Base-by-base conservation (phyloP, 1,284 basidiomycete genomes). In the Cystobasidium pallidum region DNA sequence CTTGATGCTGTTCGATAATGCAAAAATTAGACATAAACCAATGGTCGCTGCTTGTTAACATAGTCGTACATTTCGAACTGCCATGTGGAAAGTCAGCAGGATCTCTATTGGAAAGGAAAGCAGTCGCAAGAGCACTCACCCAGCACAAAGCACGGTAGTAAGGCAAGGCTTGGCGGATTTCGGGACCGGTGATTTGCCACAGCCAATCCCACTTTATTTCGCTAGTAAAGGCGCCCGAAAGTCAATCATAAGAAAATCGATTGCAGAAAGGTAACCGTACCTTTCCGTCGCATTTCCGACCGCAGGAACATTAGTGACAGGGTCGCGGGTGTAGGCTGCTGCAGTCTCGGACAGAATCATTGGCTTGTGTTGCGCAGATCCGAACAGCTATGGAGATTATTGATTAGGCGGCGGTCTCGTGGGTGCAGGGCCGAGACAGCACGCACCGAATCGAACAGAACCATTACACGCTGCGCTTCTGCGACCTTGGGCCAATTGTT, bases 131-230 rank as follows among this genome's bases (percentile, higher is more conserved):
- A 2, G 8, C 13, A 62, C 70, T 72, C 43, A 72, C 70, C 70
- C 70, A 72, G 45, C 63, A 66, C 15, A 66, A 21, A 30, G 54
- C 62, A 11, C 55, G 66, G 36, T 59, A 67, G 52, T 24, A 73
- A 7, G 72, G 72, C 57, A 73, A 45, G 4, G 72, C 65, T 39
- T 59, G 26, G 36, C 64, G 55, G 11, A 64, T 73, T 21, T 73
- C 72, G 2, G 72, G 65, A n/a, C 65, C 58, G 17, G 72, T 73
- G 17, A 73, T 55, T 36, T 73, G 72, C 72, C 72, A 73, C 15
- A 73, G 57, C 72, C 72, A 73, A 34, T 73, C 58, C 72, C 72
- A 73, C 43, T 73, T 73, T 36, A 73, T 73, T 24, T 66, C 72
- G 13, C 72, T 73, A 34, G 7, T 36, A 26, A 28, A 8, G 17